Evolutionary conservation across 352 stramenopile species (phyloP), one percentile per base, ranked within the genome.

Genomic region (Thraustotheca clavata): DNA sequence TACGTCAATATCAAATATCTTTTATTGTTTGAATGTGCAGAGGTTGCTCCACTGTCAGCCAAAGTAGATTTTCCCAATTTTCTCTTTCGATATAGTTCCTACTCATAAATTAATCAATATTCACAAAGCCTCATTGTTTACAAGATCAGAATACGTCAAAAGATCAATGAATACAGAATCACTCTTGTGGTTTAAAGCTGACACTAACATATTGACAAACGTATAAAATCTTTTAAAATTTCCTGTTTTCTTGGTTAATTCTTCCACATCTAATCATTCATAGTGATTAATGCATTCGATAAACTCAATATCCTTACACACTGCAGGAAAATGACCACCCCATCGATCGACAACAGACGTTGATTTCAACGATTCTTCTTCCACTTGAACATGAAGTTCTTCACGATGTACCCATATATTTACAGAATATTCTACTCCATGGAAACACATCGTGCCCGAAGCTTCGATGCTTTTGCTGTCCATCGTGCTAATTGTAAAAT

Each of bases 1-100:
- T 98, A 98, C 1, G 92, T 98, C 27, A 98, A 63, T 60, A 98
- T 97, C 9, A 98, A 71, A 71, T 96, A 98, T 18, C 91, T 72
- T 67, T 97, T 97, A 46, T 71, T 76, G 27, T 39, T 41, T 18
- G 49, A 46, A 7, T 60, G 59, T 11, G 29, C 29, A 33, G 43
- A 36, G 41, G 22, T 35, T 14, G 41, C 46, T 26, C 18, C 33
- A 24, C 24, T 36, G 35, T 41, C 29, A 0, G 70, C 52, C 24
- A 33, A 20, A 3, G 40, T 57, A 57, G 41, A 33, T 49, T 22
- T 73, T 24, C 75, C 76, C 48, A 91, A 65, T 38, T 94, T 91
- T 38, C 80, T 75, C 67, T 90, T 86, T 24, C 81, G 73, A 49
- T 90, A 91, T 36, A 89, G 67, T 49, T 91, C 80, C 77, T 87